Evolutionary conservation across 1,139 yeast species (phyloP).

Genomic region (Arxiozyma telluris): DNA sequence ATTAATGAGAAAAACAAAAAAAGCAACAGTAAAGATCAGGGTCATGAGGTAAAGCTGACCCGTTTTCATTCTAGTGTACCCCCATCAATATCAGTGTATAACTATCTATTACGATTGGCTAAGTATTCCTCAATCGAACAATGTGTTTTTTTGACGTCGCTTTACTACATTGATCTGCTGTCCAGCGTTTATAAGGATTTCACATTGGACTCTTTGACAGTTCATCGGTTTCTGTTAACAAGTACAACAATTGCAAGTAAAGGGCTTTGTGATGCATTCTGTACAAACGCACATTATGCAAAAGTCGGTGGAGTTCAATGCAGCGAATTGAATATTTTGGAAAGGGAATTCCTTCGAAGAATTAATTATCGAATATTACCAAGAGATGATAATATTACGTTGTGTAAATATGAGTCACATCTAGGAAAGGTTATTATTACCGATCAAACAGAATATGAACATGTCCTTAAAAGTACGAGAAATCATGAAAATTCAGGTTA

Average conservation of each 20-base stretch:
- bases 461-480: conserved; percentile 2
- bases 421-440: conserved; percentile 20
- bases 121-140: conserved; percentile 81
- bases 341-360: conserved; percentile 73
- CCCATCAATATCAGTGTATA: conserved; percentile 73
- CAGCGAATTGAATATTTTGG: conserved; percentile 76
- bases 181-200: conserved; percentile 72
- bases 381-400: conserved; percentile 34
- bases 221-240: conserved; percentile 81
- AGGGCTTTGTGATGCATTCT: conserved; percentile 88
- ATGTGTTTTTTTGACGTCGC: conserved; percentile 68
- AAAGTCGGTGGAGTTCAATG: conserved; percentile 91
- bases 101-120: conserved; percentile 67
- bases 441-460: conserved; percentile 7
- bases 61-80: conserved; percentile 91
- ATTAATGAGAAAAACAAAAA: conserved; percentile 45
- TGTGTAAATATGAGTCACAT: conserved; percentile 27
- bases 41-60: conserved; percentile 39
- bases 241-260: conserved; percentile 89
- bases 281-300: conserved; percentile 89
- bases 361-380: conserved; percentile 75
- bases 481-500: conserved; percentile 24
- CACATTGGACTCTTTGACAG: conserved; percentile 82
- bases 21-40: conserved; percentile 1
- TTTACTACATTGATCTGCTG: conserved; percentile 80